phyloP scores from a whole-genome alignment of 345 rosid species.

The Euphorbia tirucalli region DNA sequence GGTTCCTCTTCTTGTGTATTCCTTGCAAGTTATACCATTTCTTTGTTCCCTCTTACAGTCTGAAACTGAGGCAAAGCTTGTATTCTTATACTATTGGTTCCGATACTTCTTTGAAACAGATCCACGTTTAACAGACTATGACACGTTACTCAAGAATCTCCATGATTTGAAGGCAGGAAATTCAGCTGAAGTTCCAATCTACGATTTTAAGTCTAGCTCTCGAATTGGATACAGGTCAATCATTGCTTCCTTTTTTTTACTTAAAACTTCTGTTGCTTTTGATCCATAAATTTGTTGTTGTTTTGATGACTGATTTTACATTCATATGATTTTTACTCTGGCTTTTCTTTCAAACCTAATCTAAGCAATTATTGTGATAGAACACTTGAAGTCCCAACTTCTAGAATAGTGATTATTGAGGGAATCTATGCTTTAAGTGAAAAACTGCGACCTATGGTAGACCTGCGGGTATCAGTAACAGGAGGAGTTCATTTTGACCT shows the following conservation, averaged over 20 bases:
- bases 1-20: background rate
- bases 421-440: slow-evolving; percentile 96
- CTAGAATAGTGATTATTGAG: slow-evolving; percentile 88
- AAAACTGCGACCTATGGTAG: slow-evolving; percentile 78
- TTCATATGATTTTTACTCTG: background rate
- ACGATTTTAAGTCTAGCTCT: slow-evolving; percentile 93
- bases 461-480: slow-evolving; percentile 84
- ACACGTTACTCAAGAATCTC: slow-evolving; percentile 75
- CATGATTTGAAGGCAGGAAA: slow-evolving; percentile 78
- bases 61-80: slow-evolving; percentile 10
- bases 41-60: background rate
- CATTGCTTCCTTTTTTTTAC: slow-evolving; percentile 14
- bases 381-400: slow-evolving; percentile 84
- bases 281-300: background rate
- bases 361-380: slow-evolving; percentile 41
- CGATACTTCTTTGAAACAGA: slow-evolving; percentile 44
- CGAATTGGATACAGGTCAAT: slow-evolving; percentile 87
- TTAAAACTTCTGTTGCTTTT: slow-evolving; percentile 13
- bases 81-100: slow-evolving; percentile 15
- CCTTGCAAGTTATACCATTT: slow-evolving; percentile 4
- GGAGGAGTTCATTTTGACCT: slow-evolving; percentile 99
- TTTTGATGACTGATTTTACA: background rate
- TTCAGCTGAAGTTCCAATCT: slow-evolving; percentile 77
- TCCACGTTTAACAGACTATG: slow-evolving; percentile 96
- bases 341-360: slow-evolving; percentile 20